These are phyloP conservation scores for Pseudogymnoascus sp. DNA, from an alignment of 2,329 filamentous ascomycete species.

Conservation along the genomic window DNA sequence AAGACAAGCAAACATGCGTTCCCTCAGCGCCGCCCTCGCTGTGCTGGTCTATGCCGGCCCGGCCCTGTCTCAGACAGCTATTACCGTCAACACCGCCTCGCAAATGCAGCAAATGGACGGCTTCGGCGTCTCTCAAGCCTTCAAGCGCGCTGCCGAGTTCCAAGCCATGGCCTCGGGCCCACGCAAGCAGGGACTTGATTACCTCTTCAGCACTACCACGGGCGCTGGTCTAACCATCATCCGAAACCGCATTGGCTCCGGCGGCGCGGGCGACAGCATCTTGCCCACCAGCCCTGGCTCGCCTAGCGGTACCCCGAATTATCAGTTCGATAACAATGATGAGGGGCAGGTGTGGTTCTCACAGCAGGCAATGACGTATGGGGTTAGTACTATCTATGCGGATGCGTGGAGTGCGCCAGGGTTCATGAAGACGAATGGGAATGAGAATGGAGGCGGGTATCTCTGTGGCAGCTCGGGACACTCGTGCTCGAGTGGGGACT, in stretches of 20 bases:
- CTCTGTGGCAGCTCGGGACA: conserved; percentile 38
- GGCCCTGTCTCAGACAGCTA: conserved; percentile 12
- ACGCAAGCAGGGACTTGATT: conserved; percentile 36
- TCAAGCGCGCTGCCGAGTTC: conserved; percentile 37
- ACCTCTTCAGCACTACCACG: conserved; percentile 37
- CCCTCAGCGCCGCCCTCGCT: neutral
- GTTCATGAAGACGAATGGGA: conserved; percentile 44
- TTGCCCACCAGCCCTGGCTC: conserved; percentile 38
- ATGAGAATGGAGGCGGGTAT: conserved; percentile 37
- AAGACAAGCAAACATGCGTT: neutral
- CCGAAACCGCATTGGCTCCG: conserved; percentile 42
- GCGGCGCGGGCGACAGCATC: conserved; percentile 33
- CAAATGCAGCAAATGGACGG: conserved; percentile 36
- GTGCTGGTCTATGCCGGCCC: neutral
- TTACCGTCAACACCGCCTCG: conserved; percentile 21
- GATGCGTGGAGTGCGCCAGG: conserved; percentile 45
- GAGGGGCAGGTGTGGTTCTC: conserved; percentile 45
- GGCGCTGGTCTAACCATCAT: conserved; percentile 45
- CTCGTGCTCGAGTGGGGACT: conserved; percentile 36
- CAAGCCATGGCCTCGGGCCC: conserved; percentile 28
- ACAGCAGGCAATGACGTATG: conserved; percentile 38
- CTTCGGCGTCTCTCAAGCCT: conserved; percentile 44
- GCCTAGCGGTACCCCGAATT: conserved; percentile 35
- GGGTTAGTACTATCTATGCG: conserved; percentile 40
- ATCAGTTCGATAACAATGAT: conserved; percentile 41